Percentiles rank a stretch among this genome's conserved stretches.
Conservation (phyloP, 768 basidiomycete genomes). For the Leucosporidium yakuticum region DNA sequence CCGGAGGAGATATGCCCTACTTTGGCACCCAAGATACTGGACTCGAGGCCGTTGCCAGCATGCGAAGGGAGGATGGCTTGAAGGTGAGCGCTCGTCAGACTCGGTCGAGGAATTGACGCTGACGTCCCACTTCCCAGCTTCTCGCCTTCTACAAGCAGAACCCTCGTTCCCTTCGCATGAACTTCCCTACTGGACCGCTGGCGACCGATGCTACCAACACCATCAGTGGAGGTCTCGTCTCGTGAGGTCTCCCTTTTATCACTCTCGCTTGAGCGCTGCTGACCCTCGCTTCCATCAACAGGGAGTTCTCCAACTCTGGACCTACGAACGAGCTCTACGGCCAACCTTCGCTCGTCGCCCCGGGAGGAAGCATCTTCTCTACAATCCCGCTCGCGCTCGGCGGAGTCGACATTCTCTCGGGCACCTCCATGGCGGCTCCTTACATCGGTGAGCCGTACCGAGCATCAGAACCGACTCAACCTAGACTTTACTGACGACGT, state of each 20-base stretch:
- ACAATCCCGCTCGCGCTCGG: conserved; percentile 26
- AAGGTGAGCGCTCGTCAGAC: not conserved
- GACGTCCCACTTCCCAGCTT: not conserved
- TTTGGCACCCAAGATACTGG: conserved; percentile 14
- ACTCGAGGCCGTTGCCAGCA: conserved; percentile 7
- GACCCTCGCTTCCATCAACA: not conserved
- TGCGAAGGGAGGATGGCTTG: conserved; percentile 14
- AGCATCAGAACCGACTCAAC: too few species aligned
- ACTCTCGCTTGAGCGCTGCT: not conserved
- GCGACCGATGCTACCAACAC: conserved; percentile 10
- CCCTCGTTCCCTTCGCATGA: not conserved
- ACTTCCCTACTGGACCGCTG: conserved; percentile 19
- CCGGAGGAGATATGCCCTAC: not conserved
- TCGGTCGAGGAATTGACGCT: too few species aligned
- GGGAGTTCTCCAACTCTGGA: conserved; percentile 50
- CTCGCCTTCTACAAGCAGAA: conserved; percentile 10
- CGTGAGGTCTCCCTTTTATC: not conserved
- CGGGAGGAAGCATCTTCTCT: conserved; percentile 32
- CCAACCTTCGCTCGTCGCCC: conserved; percentile 29
- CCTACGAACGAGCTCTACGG: conserved; percentile 56
- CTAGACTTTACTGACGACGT: too few species aligned
- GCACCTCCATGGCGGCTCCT: conserved; percentile 33
- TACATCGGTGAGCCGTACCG: conserved; percentile 20
- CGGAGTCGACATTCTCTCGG: conserved; percentile 27
- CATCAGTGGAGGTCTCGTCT: conserved; percentile 14